These are phyloP conservation scores for Angophora floribunda DNA, from an alignment of 345 rosid species.

Conservation along the genomic window DNA sequence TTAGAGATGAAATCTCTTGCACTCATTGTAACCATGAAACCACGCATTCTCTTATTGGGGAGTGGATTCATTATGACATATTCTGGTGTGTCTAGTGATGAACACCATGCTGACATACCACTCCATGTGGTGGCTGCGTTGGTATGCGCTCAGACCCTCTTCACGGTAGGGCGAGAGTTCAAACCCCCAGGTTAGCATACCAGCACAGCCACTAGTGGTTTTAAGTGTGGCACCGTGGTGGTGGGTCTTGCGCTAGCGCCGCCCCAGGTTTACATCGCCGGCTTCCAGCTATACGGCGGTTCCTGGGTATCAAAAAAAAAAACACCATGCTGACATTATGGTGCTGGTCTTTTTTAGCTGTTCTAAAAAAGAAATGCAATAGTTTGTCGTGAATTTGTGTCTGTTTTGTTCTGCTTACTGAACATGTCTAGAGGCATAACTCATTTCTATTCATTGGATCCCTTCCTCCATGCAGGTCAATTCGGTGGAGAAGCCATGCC, in stretches of 20 bases:
- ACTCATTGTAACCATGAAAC: neutral
- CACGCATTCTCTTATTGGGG: neutral
- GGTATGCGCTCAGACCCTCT: no score
- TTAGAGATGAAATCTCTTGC: neutral
- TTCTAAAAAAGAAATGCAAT: neutral
- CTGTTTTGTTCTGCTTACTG: neutral
- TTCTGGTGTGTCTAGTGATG: neutral
- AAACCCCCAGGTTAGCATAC: no score
- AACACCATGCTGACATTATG: neutral
- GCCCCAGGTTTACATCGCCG: no score
- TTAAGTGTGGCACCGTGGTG: no score
- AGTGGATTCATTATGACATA: neutral
- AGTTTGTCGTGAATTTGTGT: neutral
- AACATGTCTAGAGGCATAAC: neutral
- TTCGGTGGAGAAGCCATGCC: constrained; percentile 45
- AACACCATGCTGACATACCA: neutral
- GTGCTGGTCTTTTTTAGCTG: neutral
- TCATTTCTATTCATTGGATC: neutral
- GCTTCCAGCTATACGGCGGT: no score
- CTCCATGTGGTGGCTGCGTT: no score
- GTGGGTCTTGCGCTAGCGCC: no score
- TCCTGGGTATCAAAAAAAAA: no score
- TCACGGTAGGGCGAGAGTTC: no score
- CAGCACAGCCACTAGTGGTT: no score
- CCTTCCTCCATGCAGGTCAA: constrained; percentile 46